These are phyloP conservation scores for Trichoderma lentiforme DNA, from an alignment of 2,329 filamentous ascomycete genomes.

Conservation along the genomic window DNA sequence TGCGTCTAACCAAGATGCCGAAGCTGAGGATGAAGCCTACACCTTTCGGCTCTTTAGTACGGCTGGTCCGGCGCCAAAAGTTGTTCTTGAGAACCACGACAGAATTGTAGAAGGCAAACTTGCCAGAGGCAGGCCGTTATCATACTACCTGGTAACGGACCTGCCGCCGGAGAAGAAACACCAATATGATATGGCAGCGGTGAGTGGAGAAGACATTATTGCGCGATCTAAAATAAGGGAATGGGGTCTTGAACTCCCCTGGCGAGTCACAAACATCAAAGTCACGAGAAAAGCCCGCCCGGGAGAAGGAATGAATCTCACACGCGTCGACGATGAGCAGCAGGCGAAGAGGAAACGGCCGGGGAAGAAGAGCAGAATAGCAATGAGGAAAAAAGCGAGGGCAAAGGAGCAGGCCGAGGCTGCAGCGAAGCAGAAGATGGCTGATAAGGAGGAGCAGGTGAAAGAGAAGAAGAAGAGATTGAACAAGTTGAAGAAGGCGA, in stretches of 20 bases:
- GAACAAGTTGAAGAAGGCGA: constrained; percentile 59
- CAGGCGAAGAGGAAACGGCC: constrained; percentile 42
- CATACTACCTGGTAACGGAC: constrained; percentile 47
- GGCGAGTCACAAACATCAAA: constrained; percentile 50
- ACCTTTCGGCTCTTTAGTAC: constrained; percentile 57
- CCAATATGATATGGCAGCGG: constrained; percentile 45
- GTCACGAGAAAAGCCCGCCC: constrained; percentile 31
- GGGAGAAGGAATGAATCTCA: constrained; percentile 21
- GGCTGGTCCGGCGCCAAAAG: constrained; percentile 43
- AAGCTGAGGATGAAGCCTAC: constrained; percentile 30
- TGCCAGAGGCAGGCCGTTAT: constrained; percentile 39
- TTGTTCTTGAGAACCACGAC: constrained; percentile 47
- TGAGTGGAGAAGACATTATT: constrained; percentile 52
- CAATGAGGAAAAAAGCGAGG: constrained; percentile 45
- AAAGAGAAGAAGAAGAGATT: constrained; percentile 61
- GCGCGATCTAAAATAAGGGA: constrained; percentile 40
- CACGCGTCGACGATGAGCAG: constrained; percentile 14
- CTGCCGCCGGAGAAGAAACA: constrained; percentile 36
- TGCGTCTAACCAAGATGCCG: constrained; percentile 24
- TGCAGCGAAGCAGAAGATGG: constrained; percentile 36
- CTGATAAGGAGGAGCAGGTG: constrained; percentile 54
- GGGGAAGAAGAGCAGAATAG: constrained; percentile 58
- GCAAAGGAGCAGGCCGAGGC: constrained; percentile 40
- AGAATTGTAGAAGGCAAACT: constrained; percentile 38
- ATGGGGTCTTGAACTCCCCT: constrained; percentile 60